Conservation (phyloP, 371 early-diverging fungal genomes). For the Lichtheimia hyalospora region DNA sequence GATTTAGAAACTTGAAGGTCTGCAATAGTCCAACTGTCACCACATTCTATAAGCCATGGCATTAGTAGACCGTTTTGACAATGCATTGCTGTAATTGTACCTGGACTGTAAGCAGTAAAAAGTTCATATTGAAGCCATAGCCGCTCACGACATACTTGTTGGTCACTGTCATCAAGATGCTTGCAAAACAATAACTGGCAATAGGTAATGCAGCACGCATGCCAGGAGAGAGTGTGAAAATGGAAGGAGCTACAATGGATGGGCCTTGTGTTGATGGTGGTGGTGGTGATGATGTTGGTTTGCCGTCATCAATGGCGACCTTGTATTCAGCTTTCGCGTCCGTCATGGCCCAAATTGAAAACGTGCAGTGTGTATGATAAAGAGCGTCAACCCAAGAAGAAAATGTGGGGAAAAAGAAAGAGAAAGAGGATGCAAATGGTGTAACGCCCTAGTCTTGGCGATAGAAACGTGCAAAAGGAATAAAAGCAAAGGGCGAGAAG, state of each 20-base stretch:
- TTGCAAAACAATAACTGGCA: constrained; percentile 85
- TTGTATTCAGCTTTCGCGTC: constrained; percentile 23
- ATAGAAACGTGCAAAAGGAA: not conserved
- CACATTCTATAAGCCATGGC: constrained; percentile 26
- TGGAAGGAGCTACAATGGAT: constrained; percentile 35
- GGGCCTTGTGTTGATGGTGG: not conserved
- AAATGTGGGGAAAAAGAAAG: not conserved
- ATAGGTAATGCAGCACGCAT: constrained; percentile 66
- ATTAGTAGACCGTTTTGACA: not conserved
- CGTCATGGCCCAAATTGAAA: constrained; percentile 5
- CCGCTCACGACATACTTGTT: constrained; percentile 94
- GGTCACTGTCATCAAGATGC: constrained; percentile 95
- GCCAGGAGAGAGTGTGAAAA: constrained; percentile 41
- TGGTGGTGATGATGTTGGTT: not conserved
- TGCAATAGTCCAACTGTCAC: constrained; percentile 40
- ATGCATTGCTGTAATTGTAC: constrained; percentile 28
- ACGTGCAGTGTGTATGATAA: not conserved
- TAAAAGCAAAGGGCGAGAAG: too few relatives aligned
- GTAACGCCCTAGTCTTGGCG: not conserved
- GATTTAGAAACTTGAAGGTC: constrained; percentile 60
- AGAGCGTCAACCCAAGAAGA: constrained; percentile 1
- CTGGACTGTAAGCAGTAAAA: constrained; percentile 89
- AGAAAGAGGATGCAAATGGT: not conserved
- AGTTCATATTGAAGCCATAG: constrained; percentile 87
- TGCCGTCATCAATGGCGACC: constrained; percentile 17